Percentiles rank a stretch among this genome's conserved stretches.
phyloP scores from a whole-genome alignment of 129 eudicot genomes.

The Arctium lappa region DNA sequence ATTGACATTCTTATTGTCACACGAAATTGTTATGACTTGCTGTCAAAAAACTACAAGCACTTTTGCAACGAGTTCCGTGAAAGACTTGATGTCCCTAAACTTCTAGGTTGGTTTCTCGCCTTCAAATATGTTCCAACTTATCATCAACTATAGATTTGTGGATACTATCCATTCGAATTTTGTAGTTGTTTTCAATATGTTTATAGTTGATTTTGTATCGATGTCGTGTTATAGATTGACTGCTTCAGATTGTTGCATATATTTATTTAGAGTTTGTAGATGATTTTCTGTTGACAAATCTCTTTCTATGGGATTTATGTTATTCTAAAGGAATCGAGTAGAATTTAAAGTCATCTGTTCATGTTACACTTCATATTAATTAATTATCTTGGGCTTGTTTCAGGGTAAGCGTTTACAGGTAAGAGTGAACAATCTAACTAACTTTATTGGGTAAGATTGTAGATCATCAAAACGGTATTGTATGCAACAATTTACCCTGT shows the following conservation, averaged over 20 bases:
- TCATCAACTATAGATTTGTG: not conserved
- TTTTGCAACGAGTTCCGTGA: conserved; percentile 91
- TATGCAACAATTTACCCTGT: no score
- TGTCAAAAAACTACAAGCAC: conserved; percentile 87
- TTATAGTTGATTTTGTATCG: not conserved
- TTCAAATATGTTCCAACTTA: not conserved
- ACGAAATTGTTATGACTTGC: conserved; percentile 70
- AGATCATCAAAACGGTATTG: no score
- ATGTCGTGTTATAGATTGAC: not conserved
- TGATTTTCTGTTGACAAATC: not conserved
- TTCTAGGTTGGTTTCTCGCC: conserved; percentile 62
- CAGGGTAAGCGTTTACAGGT: no score
- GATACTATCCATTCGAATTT: not conserved
- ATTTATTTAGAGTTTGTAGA: not conserved
- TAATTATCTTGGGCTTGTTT: no score
- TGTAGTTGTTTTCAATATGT: conserved; percentile 8
- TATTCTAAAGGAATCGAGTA: no score
- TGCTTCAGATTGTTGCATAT: conserved; percentile 9
- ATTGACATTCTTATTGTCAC: not conserved
- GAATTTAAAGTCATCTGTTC: no score
- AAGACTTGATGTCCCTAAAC: conserved; percentile 76
- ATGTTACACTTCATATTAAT: no score
- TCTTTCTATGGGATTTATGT: no score
- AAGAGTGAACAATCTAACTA: no score
- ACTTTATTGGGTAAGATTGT: no score